These are phyloP conservation scores for Claviceps humidiphila DNA, from an alignment of 2,329 filamentous ascomycete species.

Conservation along the genomic window DNA sequence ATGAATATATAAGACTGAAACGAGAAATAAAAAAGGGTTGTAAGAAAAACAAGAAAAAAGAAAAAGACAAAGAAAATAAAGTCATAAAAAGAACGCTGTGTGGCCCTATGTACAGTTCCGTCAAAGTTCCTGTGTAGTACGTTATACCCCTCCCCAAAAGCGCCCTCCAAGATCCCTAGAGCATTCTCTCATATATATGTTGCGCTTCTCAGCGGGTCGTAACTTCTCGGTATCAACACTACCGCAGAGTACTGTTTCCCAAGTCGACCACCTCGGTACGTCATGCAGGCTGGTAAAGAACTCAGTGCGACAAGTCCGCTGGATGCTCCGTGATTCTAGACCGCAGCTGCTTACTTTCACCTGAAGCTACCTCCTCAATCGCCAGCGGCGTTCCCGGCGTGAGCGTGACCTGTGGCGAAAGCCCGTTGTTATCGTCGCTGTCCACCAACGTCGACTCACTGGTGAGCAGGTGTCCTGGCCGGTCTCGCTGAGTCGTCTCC, in stretches of 20 bases:
- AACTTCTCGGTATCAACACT: too few species aligned
- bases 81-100: neutral
- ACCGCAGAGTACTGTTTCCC: too few species aligned
- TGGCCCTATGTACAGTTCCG: neutral
- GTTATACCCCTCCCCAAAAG: neutral
- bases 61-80: neutral
- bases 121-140: neutral
- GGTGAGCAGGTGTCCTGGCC: neutral
- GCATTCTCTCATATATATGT: neutral
- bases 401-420: conserved; percentile 6
- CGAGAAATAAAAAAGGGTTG: too few species aligned
- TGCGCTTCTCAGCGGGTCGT: neutral
- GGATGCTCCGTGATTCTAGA: conserved; percentile 23
- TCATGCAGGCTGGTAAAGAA: neutral
- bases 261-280: too few species aligned
- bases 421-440: neutral
- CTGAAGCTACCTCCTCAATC: conserved; percentile 15
- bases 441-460: conserved; percentile 5
- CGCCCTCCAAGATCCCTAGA: neutral
- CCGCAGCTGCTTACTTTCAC: conserved; percentile 30
- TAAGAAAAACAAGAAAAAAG: neutral
- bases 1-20: neutral
- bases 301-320: conserved; percentile 21
- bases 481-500: neutral
- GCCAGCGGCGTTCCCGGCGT: conserved; percentile 29